Base-by-base conservation (phyloP, 345 rosid genomes). In the Adansonia digitata region DNA sequence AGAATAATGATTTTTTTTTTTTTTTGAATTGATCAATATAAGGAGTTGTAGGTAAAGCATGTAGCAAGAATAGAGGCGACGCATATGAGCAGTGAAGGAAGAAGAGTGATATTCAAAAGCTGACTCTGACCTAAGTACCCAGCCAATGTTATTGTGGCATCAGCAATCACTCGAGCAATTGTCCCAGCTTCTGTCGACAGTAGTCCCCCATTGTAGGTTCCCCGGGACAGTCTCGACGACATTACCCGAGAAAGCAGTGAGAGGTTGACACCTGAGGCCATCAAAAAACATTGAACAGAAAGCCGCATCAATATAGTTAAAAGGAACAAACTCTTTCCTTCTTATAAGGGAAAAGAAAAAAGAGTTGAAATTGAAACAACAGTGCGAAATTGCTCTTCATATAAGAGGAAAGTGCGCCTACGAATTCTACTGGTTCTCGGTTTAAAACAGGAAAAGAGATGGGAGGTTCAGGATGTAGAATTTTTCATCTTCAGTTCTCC, bases 181-280 rank as follows among this genome's bases (percentile, higher is more conserved):
- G 98, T 96, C 45, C 99, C 98, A 1, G 99, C 98, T 85, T 96
- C 98, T 4, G 98, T 96, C 0, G 98, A 96, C 1, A 96, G 88
- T 48, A 96, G 78, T 20, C 99, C 99, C 0, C 98, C 98, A 43
- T 96, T 96, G 88, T 88, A 96, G 22, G 99, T 96, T 82, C 99
- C 98, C 1, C 91, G 88, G 0, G 99, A 89, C 49, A 93, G 94
- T 83, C 99, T 85, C 22, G 99, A 92, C 8, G 99, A 93, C 99
- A 96, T 93, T 39, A 96, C 98, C 8, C 97, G 87, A 27, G 99
- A 96, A 12, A 96, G 91, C 74, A 96, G 86, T 2, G 99, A 86
- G 73, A 96, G 82, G 81, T 93, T 96, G 48, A 96, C 98, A 20
- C 99, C 99, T 95, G 78, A 22, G 12, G 53, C 11, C 10, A 29